These are phyloP conservation scores for Yarrowia galli DNA, from an alignment of 1,139 yeast species.

Conservation along the genomic window DNA sequence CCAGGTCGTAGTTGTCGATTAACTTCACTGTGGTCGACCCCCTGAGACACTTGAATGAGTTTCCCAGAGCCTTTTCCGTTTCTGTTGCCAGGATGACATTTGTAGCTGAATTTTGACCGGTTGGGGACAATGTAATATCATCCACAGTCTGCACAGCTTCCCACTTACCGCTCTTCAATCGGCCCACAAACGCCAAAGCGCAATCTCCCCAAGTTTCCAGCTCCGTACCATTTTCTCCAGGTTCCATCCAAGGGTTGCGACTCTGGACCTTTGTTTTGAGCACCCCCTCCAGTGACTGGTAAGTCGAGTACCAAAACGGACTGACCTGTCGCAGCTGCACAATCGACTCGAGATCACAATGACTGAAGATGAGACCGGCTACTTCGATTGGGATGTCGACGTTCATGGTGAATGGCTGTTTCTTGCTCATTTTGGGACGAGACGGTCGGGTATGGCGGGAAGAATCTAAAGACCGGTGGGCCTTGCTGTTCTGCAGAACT, in stretches of 20 bases:
- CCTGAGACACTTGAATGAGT: neutral
- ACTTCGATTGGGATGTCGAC: neutral
- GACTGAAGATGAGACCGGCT: neutral
- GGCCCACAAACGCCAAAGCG: neutral
- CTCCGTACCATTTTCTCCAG: neutral
- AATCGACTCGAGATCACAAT: neutral
- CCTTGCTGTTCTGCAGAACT: neutral
- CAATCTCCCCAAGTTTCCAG: constrained; percentile 16
- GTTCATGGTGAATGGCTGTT: neutral
- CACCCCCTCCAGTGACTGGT: neutral
- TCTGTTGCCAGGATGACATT: neutral
- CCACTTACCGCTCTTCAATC: neutral
- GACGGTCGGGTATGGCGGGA: neutral
- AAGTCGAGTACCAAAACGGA: neutral
- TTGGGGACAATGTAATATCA: neutral
- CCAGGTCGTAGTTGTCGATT: neutral
- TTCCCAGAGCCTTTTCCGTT: neutral
- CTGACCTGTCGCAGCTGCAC: neutral
- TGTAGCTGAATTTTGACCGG: no score
- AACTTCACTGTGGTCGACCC: neutral
- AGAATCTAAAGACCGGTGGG: neutral
- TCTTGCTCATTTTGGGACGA: neutral
- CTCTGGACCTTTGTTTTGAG: neutral
- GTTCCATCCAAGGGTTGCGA: constrained; percentile 8
- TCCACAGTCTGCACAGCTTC: neutral